These are phyloP conservation scores for Colletotrichum abscissum DNA, from an alignment of 2,329 filamentous ascomycete species.

Conservation along the genomic window DNA sequence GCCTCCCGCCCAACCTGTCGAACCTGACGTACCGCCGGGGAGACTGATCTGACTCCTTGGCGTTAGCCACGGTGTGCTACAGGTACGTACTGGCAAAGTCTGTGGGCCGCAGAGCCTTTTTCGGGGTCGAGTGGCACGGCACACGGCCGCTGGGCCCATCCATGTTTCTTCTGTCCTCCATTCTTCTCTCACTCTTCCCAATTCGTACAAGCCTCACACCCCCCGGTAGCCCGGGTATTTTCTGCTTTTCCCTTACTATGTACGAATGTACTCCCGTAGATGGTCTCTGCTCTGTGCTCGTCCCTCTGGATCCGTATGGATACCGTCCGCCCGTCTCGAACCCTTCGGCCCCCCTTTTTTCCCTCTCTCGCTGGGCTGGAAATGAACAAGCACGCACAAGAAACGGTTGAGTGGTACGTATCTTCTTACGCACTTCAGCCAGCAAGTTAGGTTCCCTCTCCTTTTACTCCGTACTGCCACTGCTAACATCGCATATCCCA, in stretches of 20 bases:
- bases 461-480: not conserved
- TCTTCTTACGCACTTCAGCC: not conserved
- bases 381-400: conserved; percentile 13
- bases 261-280: no score
- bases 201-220: conserved; percentile 24
- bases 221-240: conserved; percentile 32
- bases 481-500: not conserved
- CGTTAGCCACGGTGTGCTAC: conserved; percentile 28
- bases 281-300: conserved; percentile 1
- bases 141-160: conserved; percentile 26
- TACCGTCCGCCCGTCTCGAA: conserved; percentile 17
- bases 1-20: not conserved
- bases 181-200: conserved; percentile 30
- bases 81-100: conserved; percentile 7
- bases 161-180: conserved; percentile 24
- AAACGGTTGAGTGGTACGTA: conserved; percentile 21
- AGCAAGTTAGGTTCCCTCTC: not conserved
- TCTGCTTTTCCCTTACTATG: conserved; percentile 5
- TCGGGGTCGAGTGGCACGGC: conserved; percentile 33
- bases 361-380: not conserved
- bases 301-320: conserved; percentile 5
- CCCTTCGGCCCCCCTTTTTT: not conserved
- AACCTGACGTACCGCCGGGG: conserved; percentile 30
- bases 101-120: conserved; percentile 32
- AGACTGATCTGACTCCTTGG: conserved; percentile 35